These are phyloP conservation scores for Leersia perrieri DNA, from an alignment of 176 grass and related monocot species.

Conservation along the genomic window DNA sequence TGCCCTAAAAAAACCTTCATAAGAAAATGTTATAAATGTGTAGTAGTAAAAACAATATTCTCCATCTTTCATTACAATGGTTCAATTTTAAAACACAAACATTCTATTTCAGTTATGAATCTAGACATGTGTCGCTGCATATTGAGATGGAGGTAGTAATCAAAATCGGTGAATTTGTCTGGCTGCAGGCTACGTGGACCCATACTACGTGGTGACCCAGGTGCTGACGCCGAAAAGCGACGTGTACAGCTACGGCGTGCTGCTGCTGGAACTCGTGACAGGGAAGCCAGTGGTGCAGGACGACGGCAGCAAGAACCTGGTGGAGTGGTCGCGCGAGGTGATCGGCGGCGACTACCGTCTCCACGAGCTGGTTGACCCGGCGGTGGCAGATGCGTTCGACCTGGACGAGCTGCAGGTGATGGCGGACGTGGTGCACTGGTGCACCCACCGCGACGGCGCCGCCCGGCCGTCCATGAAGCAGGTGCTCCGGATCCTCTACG, in stretches of 20 bases:
- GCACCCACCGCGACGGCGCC: slow-evolving; percentile 60
- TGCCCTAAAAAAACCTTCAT: no score
- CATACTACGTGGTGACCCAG: slow-evolving; percentile 59
- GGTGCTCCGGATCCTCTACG: slow-evolving; percentile 80
- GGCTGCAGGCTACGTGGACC: slow-evolving; percentile 70
- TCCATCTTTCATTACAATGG: slow-evolving; percentile 21
- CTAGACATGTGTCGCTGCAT: no score
- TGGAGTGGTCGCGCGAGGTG: slow-evolving; percentile 64
- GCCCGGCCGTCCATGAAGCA: slow-evolving; percentile 87
- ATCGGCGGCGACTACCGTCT: slow-evolving; percentile 67
- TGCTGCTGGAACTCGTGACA: slow-evolving; percentile 83
- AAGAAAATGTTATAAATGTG: no score
- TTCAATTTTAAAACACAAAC: neutral
- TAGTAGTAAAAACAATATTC: no score
- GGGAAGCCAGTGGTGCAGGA: slow-evolving; percentile 58
- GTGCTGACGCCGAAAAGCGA: slow-evolving; percentile 73
- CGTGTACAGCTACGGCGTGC: slow-evolving; percentile 85
- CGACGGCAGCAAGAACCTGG: slow-evolving; percentile 32
- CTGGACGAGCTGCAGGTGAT: slow-evolving; percentile 78
- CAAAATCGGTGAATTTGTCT: no score
- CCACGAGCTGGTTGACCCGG: slow-evolving; percentile 66
- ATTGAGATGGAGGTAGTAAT: no score
- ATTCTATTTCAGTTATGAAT: no score
- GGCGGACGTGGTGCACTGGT: slow-evolving; percentile 76
- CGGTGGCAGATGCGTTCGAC: slow-evolving; percentile 71